phyloP scores from a whole-genome alignment of 257 asterid species.

The Cruciata laevipes region DNA sequence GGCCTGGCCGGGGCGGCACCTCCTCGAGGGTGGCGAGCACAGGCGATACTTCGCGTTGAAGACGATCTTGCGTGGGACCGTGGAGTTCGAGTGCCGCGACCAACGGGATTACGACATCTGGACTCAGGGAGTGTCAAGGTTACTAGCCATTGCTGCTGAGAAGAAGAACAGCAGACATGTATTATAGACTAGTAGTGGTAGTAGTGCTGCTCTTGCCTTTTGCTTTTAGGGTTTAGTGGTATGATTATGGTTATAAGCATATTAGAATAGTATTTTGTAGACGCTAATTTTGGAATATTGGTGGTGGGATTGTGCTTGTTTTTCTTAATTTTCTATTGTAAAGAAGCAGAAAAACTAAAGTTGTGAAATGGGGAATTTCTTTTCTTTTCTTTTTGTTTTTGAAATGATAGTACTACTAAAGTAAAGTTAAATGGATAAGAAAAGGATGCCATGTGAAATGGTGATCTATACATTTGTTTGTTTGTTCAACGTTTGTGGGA shows the following conservation, averaged over 20 bases:
- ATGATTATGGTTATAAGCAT: neutral
- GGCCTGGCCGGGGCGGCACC: constrained; percentile 97
- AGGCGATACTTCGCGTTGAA: constrained; percentile 71
- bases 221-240: neutral
- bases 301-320: constrained; percentile 35
- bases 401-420: constrained; percentile 30
- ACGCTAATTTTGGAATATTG: constrained; percentile 18
- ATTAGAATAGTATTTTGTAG: constrained; percentile 17
- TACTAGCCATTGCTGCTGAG: constrained; percentile 68
- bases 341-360: constrained; percentile 18
- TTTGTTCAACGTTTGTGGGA: constrained; percentile 21
- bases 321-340: constrained; percentile 21
- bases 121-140: constrained; percentile 93
- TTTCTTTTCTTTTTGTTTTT: constrained; percentile 12
- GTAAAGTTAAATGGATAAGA: constrained; percentile 23
- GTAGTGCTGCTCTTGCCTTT: neutral
- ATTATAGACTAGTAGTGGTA: constrained; percentile 21
- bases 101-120: constrained; percentile 83
- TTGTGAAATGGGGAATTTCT: constrained; percentile 29
- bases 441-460: constrained; percentile 44
- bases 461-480: constrained; percentile 22
- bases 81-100: constrained; percentile 82
- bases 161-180: constrained; percentile 58
- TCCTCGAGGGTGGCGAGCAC: constrained; percentile 78
- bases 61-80: constrained; percentile 68